Base-by-base conservation (phyloP, 164 flowering plant genomes). In the Saururus chinensis region DNA sequence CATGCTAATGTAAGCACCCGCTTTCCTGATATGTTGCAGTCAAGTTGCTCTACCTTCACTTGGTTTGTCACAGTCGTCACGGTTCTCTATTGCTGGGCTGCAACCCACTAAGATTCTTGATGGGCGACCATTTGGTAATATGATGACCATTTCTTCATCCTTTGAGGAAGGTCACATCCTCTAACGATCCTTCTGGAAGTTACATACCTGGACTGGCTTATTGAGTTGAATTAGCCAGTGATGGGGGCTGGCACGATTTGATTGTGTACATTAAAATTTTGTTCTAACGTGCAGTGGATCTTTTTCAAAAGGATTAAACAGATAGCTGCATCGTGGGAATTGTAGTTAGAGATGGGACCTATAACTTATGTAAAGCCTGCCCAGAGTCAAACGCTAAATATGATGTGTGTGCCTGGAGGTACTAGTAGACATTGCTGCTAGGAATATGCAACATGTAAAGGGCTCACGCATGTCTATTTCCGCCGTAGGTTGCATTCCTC, bases 11-110 rank as follows among this genome's bases (percentile, higher is more conserved):
- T 12, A 51, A 49, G 14, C 19, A 12, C 20, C 10, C 8, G 1
- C 5, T 23, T 49, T 25, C 30, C 26, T 45, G 62, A 40, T 22
- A 9, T 30, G 37, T 64, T 64, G 65, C 87, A 85, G 91, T 62
- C 75, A 82, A 23, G 76, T 79, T 61, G 71, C 74, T 22, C 72
- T 68, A 60, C 75, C 83, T 21, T 26, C 84, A 11, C 57, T 70
- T 17, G 83, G 84, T 67, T 72, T 71, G 48, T 67, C 82, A 45
- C 84, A 82, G 26, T 74, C 87, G 17, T 58, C 82, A 13, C 89
- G 84, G 51, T 82, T 74, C 65, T 16, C 79, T 30, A 66, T 78
- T 24, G 48, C 83, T 25, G 66, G 83, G 13, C 53, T 82, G 71
- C 87, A 82, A 70, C 74, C 82, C 41, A 77, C 75, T 64, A 54